phyloP scores from a whole-genome alignment of 129 eudicot genomes.

The Heracleum sosnowskyi region DNA sequence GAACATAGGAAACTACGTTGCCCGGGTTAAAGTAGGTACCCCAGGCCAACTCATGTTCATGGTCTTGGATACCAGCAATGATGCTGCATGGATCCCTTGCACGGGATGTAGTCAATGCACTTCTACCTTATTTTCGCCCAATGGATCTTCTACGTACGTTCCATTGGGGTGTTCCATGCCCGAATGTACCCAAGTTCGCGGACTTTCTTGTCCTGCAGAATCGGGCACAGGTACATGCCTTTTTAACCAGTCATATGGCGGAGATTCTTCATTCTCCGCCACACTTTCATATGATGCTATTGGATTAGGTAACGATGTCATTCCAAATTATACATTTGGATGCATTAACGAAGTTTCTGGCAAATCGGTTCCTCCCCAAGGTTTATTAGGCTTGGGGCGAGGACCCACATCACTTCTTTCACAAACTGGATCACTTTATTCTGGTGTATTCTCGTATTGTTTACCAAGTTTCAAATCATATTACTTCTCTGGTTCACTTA shows the following conservation, averaged over 20 bases:
- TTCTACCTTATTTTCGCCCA: constrained; percentile 47
- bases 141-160: constrained; percentile 41
- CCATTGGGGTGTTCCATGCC: constrained; percentile 48
- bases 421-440: constrained; percentile 54
- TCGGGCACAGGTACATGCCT: constrained; percentile 36
- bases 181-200: constrained; percentile 61
- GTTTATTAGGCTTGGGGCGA: constrained; percentile 79
- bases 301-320: constrained; percentile 32
- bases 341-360: constrained; percentile 56
- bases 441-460: constrained; percentile 75
- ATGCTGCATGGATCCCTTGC: constrained; percentile 87
- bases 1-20: constrained; percentile 65
- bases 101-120: constrained; percentile 58
- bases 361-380: constrained; percentile 71
- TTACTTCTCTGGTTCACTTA: constrained; percentile 87
- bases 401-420: constrained; percentile 71
- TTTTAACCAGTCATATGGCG: constrained; percentile 81
- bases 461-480: constrained; percentile 91
- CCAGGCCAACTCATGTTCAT: constrained; percentile 89
- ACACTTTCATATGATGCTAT: constrained; percentile 58
- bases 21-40: constrained; percentile 63
- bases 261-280: constrained; percentile 70
- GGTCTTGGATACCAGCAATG: constrained; percentile 84
- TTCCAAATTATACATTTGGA: constrained; percentile 70
- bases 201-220: constrained; percentile 57